Evolutionary conservation across 106 monocot species (phyloP).

Genomic region (Acorus gramineus): DNA sequence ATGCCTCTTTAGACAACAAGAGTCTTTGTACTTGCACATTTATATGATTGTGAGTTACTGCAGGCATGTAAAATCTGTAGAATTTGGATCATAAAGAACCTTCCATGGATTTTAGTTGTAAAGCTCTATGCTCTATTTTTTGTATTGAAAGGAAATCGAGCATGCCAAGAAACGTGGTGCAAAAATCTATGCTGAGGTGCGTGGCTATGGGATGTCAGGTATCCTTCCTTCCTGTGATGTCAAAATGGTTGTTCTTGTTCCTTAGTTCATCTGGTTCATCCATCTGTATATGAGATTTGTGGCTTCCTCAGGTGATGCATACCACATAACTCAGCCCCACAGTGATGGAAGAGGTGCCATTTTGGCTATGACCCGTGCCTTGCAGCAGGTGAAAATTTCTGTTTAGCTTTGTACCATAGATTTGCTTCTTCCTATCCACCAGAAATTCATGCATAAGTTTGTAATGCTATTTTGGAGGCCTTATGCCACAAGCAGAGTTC

Average conservation of each 20-base stretch:
- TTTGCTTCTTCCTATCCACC: too few species aligned
- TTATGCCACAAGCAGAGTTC: too few species aligned
- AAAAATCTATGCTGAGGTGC: conserved; percentile 88
- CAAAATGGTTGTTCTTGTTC: background rate
- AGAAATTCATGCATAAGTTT: too few species aligned
- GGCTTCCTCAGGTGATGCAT: conserved; percentile 62
- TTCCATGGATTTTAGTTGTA: conserved; percentile 1
- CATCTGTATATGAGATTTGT: background rate
- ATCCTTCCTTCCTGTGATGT: background rate
- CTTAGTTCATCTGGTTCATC: conserved; percentile 1
- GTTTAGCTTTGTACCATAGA: too few species aligned
- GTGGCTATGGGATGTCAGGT: conserved; percentile 99
- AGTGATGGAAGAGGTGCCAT: conserved; percentile 87
- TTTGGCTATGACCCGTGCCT: conserved; percentile 76
- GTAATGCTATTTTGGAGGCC: too few species aligned
- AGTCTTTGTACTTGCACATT: too few species aligned
- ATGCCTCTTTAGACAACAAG: too few species aligned
- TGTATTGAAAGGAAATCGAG: conserved; percentile 48
- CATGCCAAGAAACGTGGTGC: conserved; percentile 86
- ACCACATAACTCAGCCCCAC: conserved; percentile 94
- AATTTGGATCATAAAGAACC: too few species aligned
- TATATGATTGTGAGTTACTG: too few species aligned
- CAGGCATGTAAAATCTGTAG: too few species aligned
- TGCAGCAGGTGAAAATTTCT: conserved; percentile 45
- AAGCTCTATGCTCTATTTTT: background rate